These are phyloP conservation scores for Wickerhamomyces canadensis DNA, from an alignment of 805 yeast genomes.

Conservation along the genomic window DNA sequence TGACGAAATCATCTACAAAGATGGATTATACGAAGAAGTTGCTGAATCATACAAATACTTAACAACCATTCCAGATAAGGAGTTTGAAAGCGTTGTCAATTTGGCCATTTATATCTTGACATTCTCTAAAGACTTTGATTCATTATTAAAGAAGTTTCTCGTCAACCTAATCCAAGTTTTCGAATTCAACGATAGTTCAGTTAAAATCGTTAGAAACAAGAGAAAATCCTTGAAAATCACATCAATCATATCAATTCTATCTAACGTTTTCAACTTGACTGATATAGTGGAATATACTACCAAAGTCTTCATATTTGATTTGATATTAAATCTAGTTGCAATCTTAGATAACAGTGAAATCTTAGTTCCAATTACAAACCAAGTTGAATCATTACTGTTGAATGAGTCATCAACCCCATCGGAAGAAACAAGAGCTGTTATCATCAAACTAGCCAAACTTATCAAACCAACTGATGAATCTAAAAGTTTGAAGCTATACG, in stretches of 20 bases:
- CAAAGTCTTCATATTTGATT: slow-evolving; percentile 16
- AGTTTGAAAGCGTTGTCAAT: slow-evolving; percentile 22
- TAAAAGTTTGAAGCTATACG: slow-evolving; percentile 1
- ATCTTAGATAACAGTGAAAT: slow-evolving; percentile 4
- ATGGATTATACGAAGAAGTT: slow-evolving; percentile 15
- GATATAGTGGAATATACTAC: slow-evolving; percentile 8
- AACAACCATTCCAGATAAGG: slow-evolving; percentile 19
- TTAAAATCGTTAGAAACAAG: slow-evolving; percentile 6
- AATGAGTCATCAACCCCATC: not conserved
- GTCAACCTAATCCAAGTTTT: slow-evolving; percentile 1
- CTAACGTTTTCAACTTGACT: slow-evolving; percentile 18
- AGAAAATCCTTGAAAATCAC: slow-evolving; percentile 8
- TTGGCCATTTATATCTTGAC: slow-evolving; percentile 20
- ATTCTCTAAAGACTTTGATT: slow-evolving; percentile 4
- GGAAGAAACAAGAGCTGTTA: slow-evolving; percentile 1
- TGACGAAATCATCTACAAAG: slow-evolving; percentile 15
- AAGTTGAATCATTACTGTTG: not conserved
- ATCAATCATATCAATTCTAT: slow-evolving; percentile 15
- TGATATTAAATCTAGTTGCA: slow-evolving; percentile 7
- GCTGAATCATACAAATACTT: slow-evolving; percentile 11
- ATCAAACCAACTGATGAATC: slow-evolving; percentile 5
- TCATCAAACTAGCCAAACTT: slow-evolving; percentile 3
- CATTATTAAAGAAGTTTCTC: slow-evolving; percentile 1
- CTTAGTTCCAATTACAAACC: slow-evolving; percentile 4
- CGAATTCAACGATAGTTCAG: not conserved